Conservation (phyloP, 2,329 filamentous ascomycete genomes). For the Ophiostoma novo-ulmi region DNA sequence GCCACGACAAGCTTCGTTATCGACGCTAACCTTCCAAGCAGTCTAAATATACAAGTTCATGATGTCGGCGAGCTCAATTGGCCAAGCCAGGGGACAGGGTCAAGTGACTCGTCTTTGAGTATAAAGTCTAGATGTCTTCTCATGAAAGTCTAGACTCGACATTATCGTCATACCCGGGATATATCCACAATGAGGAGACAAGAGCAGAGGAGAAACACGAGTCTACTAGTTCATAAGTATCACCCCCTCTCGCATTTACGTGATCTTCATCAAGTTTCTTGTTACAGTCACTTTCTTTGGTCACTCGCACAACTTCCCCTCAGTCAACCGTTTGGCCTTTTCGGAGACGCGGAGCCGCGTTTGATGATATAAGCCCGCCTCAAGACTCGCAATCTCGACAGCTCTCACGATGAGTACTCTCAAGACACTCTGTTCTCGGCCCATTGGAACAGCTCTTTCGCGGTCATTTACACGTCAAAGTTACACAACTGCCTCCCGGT, state of each 20-base stretch:
- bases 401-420: not conserved
- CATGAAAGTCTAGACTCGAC: not conserved
- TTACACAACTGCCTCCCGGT: not conserved
- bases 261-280: not conserved
- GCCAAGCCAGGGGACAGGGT: not conserved
- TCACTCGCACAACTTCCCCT: slow-evolving; percentile 1
- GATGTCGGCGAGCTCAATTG: not conserved
- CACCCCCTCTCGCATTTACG: not conserved
- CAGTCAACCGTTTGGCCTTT: not conserved
- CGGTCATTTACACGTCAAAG: not conserved
- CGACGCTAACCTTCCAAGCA: not conserved
- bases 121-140: not conserved
- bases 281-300: not conserved
- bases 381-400: not conserved
- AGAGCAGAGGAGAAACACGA: not conserved
- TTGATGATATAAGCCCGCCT: not conserved
- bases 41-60: not conserved
- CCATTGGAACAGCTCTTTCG: not conserved
- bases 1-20: not conserved
- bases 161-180: not conserved
- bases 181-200: not conserved
- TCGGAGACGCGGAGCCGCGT: not conserved
- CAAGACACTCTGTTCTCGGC: not conserved
- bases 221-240: not conserved
- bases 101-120: not conserved